Evolutionary conservation across 148 eudicot species (phyloP).

Genomic region (Amaranthus cruentus): DNA sequence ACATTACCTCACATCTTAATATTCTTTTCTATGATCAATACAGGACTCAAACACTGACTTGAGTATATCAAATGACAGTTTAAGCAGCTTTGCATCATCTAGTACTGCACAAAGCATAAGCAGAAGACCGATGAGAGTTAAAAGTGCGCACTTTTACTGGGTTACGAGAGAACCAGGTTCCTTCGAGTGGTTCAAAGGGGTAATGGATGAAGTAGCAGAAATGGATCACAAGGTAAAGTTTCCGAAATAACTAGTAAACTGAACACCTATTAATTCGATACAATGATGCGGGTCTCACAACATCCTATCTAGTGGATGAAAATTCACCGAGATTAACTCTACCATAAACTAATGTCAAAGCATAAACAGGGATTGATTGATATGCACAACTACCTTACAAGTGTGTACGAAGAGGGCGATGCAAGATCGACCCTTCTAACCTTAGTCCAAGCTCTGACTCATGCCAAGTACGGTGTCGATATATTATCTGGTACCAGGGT

Average conservation of each 20-base stretch:
- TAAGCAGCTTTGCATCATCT: conserved; percentile 63
- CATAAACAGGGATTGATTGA: conserved; percentile 72
- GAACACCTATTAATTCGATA: no score
- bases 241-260: background rate
- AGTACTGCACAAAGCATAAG: conserved; percentile 39
- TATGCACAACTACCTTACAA: conserved; percentile 91
- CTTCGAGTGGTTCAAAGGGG: conserved; percentile 98
- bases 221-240: conserved; percentile 74
- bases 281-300: no score
- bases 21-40: conserved; percentile 11
- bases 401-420: conserved; percentile 97
- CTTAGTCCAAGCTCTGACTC: conserved; percentile 89
- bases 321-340: no score
- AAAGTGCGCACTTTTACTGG: conserved; percentile 90
- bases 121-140: conserved; percentile 55
- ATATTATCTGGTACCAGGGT: conserved; percentile 93
- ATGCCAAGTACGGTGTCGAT: conserved; percentile 92
- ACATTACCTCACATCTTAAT: background rate
- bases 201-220: conserved; percentile 93
- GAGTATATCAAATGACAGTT: conserved; percentile 69
- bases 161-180: conserved; percentile 91
- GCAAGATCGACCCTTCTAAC: conserved; percentile 92
- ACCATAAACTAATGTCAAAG: background rate
- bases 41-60: conserved; percentile 76
- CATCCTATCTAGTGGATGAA: no score